These are phyloP conservation scores for Cladophialophora exuberans DNA, from an alignment of 2,329 filamentous ascomycete species.

Conservation along the genomic window DNA sequence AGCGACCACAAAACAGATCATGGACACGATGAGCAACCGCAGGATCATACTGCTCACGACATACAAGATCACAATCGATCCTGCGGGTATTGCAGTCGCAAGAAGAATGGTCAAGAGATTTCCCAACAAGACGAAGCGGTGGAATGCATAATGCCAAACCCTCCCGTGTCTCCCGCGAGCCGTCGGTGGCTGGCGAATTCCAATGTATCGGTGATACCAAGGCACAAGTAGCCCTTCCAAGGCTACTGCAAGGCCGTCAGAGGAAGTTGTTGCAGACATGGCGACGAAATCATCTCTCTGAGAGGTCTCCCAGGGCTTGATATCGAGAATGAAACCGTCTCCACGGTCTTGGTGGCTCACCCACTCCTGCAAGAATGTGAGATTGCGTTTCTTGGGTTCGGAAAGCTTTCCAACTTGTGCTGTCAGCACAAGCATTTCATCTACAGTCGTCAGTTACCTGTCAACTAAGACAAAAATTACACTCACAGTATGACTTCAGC, in stretches of 20 bases:
- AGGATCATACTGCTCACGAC: not conserved
- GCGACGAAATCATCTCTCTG: not conserved
- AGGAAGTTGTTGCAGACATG: constrained; percentile 27
- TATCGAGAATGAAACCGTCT: constrained; percentile 21
- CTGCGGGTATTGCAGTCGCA: not conserved
- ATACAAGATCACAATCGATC: constrained; percentile 3
- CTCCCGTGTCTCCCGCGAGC: not conserved
- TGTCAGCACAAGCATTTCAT: not conserved
- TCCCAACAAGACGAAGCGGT: not conserved
- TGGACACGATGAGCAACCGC: not conserved
- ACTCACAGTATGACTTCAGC: not conserved
- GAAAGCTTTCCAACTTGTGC: not conserved
- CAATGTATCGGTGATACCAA: not conserved
- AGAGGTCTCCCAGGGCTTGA: constrained; percentile 26
- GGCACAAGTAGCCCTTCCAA: not conserved
- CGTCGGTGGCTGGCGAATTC: not conserved
- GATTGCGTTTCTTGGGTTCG: not conserved
- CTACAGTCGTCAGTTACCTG: not conserved
- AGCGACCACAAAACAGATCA: not conserved
- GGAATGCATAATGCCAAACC: not conserved
- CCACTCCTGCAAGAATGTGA: not conserved
- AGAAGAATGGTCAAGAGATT: not conserved
- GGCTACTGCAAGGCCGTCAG: constrained; percentile 30
- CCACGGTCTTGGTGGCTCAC: not conserved
- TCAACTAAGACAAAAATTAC: not conserved